These are phyloP conservation scores for Hymenoscyphus repandus DNA, from an alignment of 2,329 filamentous ascomycete species.

Conservation along the genomic window DNA sequence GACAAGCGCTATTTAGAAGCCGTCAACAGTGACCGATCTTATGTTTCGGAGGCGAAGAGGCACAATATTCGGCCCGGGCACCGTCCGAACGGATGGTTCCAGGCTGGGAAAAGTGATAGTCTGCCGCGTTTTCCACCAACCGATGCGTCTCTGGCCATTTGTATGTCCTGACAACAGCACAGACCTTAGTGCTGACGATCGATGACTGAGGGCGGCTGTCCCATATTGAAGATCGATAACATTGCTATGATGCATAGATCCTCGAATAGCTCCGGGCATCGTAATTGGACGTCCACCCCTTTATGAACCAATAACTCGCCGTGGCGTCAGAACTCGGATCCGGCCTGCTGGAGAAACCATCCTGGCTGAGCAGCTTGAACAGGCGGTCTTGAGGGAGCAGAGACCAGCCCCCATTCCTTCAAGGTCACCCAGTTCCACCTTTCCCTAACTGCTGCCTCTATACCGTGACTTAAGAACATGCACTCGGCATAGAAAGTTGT, in stretches of 20 bases:
- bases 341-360: constrained; percentile 1
- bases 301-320: background rate
- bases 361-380: background rate
- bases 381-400: background rate
- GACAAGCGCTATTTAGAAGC: too few species aligned
- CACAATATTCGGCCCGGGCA: too few species aligned
- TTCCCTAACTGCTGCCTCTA: background rate
- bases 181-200: too few species aligned
- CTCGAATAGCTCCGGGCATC: background rate
- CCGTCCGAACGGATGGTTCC: too few species aligned
- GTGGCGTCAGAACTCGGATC: constrained; percentile 1
- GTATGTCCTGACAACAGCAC: too few species aligned
- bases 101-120: too few species aligned
- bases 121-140: too few species aligned
- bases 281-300: background rate
- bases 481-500: background rate
- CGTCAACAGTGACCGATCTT: too few species aligned
- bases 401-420: background rate
- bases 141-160: too few species aligned
- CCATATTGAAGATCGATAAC: background rate
- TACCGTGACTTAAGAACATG: background rate
- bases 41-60: too few species aligned
- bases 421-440: too few species aligned
- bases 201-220: too few species aligned
- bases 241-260: background rate